Base-by-base conservation (phyloP, 2,329 filamentous ascomycete species). In the Chaetomiaceae sp. region DNA sequence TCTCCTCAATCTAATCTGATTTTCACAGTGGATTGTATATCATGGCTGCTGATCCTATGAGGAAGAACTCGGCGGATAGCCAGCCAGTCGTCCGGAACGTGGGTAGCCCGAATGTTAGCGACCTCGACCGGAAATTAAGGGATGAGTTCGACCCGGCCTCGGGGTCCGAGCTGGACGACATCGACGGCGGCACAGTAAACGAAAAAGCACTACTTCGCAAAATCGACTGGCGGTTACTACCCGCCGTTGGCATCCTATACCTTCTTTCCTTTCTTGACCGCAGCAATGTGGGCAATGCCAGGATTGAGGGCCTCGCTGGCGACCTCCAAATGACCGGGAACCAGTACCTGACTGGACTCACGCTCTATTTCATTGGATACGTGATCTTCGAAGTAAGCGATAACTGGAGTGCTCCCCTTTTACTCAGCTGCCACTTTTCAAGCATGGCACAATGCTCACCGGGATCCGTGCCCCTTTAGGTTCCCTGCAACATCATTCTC, bases 341-440 rank as follows among this genome's bases (percentile, higher is more conserved):
- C 41, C 75, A 86, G 59, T 87, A 88, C 53, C 71, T 87, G 1
- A 84, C 79, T 0, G 81, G 82, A 1, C 63, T 87, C 36, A 87
- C 84, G 0, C 65, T 87, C 0, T 88, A 86, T 65, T 88, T 88
- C 62, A 69, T 82, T 36, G 78, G 77, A 38, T 82, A 82, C 54
- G 78, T 81, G 1, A 60, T 81, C 10, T 82, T 82, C 37, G 79
- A 82, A 61, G 75, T 76, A 40, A 38, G 64, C n/a, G 14, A n/a
- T n/a, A n/a, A n/a, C n/a, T n/a, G n/a, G n/a, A n/a, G n/a, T n/a
- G n/a, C n/a, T n/a, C n/a, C n/a, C n/a, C 13, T 27, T 5, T 18
- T 11, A 4, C 20, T 29, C 16, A 8, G 9, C 6, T 18, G 8
- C 6, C 10, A 14, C 6, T 25, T 7, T 4, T 3, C 8, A 23